Conservation (phyloP, 1,284 basidiomycete species). For the Ustilago tritici region DNA sequence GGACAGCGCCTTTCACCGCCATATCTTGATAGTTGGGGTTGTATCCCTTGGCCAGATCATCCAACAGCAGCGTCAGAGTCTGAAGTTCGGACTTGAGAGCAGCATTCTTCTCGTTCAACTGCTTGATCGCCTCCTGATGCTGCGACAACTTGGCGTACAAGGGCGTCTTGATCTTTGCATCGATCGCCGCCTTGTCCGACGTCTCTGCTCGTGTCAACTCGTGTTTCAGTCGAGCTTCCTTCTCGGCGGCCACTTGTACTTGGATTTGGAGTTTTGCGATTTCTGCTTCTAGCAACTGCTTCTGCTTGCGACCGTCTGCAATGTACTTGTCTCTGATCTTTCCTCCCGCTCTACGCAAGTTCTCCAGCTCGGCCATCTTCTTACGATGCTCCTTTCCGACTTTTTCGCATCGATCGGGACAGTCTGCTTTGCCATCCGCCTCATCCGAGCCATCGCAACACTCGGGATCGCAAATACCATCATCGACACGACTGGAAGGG, state of each 20-base stretch:
- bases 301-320: conserved; percentile 76
- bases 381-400: conserved; percentile 80
- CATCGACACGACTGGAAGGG: conserved; percentile 85
- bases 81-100: conserved; percentile 81
- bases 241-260: conserved; percentile 75
- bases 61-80: conserved; percentile 84
- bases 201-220: conserved; percentile 51
- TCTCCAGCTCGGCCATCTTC: conserved; percentile 78
- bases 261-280: conserved; percentile 72
- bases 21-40: conserved; percentile 99
- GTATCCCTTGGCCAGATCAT: conserved; percentile 82
- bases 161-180: conserved; percentile 80
- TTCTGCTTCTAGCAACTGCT: conserved; percentile 71
- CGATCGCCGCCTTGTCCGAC: conserved; percentile 60
- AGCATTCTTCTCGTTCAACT: conserved; percentile 79
- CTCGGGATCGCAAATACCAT: conserved; percentile 94
- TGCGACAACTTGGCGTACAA: conserved; percentile 81
- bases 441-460: conserved; percentile 99
- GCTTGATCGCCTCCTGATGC: conserved; percentile 81
- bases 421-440: conserved; percentile 73
- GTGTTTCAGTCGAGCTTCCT: conserved; percentile 42
- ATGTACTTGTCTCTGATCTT: conserved; percentile 92
- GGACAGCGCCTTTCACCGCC: conserved; percentile 95
- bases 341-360: conserved; percentile 82
- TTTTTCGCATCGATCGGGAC: conserved; percentile 82